A percentile compares a stretch with the other conserved stretches of the same genome.
Evolutionary conservation across 2,329 filamentous ascomycete genomes (phyloP).

Genomic region (Conoideocrella luteorostrata): DNA sequence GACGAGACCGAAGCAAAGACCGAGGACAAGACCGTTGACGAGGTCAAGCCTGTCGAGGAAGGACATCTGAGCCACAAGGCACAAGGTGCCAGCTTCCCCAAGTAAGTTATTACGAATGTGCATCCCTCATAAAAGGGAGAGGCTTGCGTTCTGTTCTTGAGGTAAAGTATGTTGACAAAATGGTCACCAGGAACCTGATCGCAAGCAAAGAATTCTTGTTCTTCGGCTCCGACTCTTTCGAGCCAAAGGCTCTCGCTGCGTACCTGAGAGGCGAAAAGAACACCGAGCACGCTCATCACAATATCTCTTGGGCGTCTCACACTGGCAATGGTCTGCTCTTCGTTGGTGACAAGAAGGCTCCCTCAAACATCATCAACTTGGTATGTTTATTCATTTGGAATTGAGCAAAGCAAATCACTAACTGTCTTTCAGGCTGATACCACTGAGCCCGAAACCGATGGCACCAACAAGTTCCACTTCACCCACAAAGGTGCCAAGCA

Average conservation of each 20-base stretch:
- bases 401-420: no score
- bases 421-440: constrained; percentile 48
- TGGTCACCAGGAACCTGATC: constrained; percentile 63
- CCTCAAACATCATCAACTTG: constrained; percentile 77
- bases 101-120: constrained; percentile 53
- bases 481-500: constrained; percentile 85
- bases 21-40: constrained; percentile 38
- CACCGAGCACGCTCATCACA: constrained; percentile 64
- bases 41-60: constrained; percentile 68
- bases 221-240: constrained; percentile 68
- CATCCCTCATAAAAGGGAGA: fast-evolving
- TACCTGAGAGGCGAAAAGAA: constrained; percentile 90
- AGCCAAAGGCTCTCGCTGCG: constrained; percentile 63
- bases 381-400: no score
- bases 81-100: constrained; percentile 72
- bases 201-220: constrained; percentile 93
- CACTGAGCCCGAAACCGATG: constrained; percentile 68
- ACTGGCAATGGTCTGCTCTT: constrained; percentile 94
- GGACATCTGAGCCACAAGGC: constrained; percentile 86
- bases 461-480: constrained; percentile 77
- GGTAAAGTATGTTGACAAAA: constrained; percentile 19
- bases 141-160: no score
- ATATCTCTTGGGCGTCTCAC: constrained; percentile 82
- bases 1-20: constrained; percentile 32
- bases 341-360: constrained; percentile 78